A percentile compares a stretch with the other conserved stretches of the same genome.
Evolutionary conservation across 2,329 filamentous ascomycete genomes (phyloP).

Genomic region (Pseudogymnoascus sp.): DNA sequence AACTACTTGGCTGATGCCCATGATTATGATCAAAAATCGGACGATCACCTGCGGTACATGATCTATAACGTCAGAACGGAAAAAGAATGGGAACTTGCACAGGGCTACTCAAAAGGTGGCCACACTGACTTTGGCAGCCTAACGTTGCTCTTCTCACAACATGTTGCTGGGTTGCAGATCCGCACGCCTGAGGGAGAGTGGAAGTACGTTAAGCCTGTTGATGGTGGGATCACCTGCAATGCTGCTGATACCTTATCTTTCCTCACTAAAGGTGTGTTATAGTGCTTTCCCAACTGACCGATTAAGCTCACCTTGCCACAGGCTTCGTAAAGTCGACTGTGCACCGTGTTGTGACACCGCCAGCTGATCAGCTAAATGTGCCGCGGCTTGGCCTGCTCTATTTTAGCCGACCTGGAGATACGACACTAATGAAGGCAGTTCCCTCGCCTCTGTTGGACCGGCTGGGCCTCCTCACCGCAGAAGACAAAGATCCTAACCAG

Average conservation of each 20-base stretch:
- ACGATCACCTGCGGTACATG: constrained; percentile 54
- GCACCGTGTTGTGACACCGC: constrained; percentile 37
- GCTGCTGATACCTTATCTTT: constrained; percentile 43
- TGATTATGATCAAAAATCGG: constrained; percentile 44
- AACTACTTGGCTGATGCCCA: constrained; percentile 48
- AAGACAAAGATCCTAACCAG: constrained; percentile 32
- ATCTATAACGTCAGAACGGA: constrained; percentile 43
- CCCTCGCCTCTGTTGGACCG: constrained; percentile 32
- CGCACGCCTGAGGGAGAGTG: constrained; percentile 36
- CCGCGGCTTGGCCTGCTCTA: constrained; percentile 42
- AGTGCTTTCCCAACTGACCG: neutral
- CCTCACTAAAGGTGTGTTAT: constrained; percentile 32
- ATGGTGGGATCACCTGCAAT: constrained; percentile 46
- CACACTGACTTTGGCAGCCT: constrained; percentile 51
- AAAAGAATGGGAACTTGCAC: constrained; percentile 38
- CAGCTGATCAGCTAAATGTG: constrained; percentile 36
- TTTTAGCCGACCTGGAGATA: constrained; percentile 31
- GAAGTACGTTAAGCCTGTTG: constrained; percentile 42
- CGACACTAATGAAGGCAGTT: constrained; percentile 28
- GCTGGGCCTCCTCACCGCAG: constrained; percentile 33
- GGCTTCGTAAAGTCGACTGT: constrained; percentile 39
- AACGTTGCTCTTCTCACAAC: constrained; percentile 51
- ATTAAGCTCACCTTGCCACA: constrained; percentile 18
- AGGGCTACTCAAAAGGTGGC: constrained; percentile 36
- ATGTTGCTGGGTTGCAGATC: constrained; percentile 49